These are phyloP conservation scores for Saitozyma podzolica DNA, from an alignment of 768 basidiomycete species.

Conservation along the genomic window DNA sequence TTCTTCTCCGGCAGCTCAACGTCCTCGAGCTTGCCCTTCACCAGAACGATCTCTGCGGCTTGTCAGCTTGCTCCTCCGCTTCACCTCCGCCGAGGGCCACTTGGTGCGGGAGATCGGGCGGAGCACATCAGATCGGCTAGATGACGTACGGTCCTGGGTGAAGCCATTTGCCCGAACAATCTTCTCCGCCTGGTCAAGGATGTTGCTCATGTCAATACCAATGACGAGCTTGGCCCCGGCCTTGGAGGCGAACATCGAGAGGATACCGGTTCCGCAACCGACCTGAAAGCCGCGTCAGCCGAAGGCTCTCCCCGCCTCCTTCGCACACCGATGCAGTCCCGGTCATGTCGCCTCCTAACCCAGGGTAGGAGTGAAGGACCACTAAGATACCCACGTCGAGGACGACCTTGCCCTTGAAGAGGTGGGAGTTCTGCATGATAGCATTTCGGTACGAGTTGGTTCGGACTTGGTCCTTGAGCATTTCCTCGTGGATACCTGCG, in stretches of 20 bases:
- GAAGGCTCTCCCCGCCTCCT: too few species aligned
- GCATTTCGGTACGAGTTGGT: conserved; percentile 93
- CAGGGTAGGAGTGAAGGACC: not conserved
- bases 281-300: conserved; percentile 56
- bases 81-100: not conserved
- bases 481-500: conserved; percentile 95
- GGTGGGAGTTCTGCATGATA: conserved; percentile 88
- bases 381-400: conserved; percentile 61
- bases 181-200: conserved; percentile 97
- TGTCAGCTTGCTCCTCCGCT: conserved; percentile 6
- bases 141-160: conserved; percentile 72
- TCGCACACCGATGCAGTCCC: too few species aligned
- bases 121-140: not conserved
- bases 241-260: conserved; percentile 97
- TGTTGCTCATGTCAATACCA: conserved; percentile 99
- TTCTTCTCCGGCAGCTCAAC: conserved; percentile 79
- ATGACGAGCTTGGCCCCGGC: conserved; percentile 93
- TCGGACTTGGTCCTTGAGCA: conserved; percentile 95
- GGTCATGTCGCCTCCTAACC: not conserved
- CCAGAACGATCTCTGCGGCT: conserved; percentile 77
- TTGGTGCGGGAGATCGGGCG: too few species aligned
- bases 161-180: conserved; percentile 97
- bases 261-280: conserved; percentile 95
- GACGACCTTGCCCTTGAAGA: conserved; percentile 95
- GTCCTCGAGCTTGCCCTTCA: conserved; percentile 98